Conservation (phyloP, 306 rosid species). For the Amphicarpaea edgeworthii region DNA sequence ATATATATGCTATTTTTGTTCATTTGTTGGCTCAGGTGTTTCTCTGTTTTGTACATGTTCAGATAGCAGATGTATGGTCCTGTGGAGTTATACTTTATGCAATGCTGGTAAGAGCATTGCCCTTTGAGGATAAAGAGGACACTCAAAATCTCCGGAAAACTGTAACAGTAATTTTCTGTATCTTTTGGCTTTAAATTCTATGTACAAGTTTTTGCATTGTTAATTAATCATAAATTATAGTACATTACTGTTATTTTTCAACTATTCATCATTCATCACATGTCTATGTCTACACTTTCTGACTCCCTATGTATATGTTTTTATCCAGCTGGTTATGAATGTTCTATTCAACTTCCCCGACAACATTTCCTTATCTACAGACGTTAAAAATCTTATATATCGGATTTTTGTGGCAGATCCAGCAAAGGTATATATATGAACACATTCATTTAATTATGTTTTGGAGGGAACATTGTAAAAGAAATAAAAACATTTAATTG, state of each 20-base stretch:
- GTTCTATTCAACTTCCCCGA: constrained; percentile 75
- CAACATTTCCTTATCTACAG: constrained; percentile 64
- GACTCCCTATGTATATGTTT: neutral
- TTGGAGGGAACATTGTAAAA: neutral
- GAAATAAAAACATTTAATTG: neutral
- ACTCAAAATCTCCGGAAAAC: constrained; percentile 63
- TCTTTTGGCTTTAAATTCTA: neutral
- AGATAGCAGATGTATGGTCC: constrained; percentile 81
- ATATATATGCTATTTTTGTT: neutral
- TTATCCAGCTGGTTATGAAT: constrained; percentile 65
- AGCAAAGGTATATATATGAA: constrained; percentile 51
- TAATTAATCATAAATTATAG: neutral
- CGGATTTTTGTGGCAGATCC: constrained; percentile 76
- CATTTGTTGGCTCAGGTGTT: constrained; percentile 1
- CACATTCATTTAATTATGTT: neutral
- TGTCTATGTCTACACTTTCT: too few species aligned
- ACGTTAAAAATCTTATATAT: constrained; percentile 67
- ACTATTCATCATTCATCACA: too few species aligned
- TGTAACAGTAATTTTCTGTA: constrained; percentile 37
- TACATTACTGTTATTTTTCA: too few species aligned
- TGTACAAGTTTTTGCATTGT: neutral
- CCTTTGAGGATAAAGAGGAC: constrained; percentile 70
- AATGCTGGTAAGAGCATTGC: constrained; percentile 71
- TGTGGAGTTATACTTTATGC: constrained; percentile 77
- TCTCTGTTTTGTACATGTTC: constrained; percentile 30